Percentiles rank a stretch among this genome's conserved stretches.
Conservation (phyloP, 257 asterid genomes). For the Solanum medicagineum region DNA sequence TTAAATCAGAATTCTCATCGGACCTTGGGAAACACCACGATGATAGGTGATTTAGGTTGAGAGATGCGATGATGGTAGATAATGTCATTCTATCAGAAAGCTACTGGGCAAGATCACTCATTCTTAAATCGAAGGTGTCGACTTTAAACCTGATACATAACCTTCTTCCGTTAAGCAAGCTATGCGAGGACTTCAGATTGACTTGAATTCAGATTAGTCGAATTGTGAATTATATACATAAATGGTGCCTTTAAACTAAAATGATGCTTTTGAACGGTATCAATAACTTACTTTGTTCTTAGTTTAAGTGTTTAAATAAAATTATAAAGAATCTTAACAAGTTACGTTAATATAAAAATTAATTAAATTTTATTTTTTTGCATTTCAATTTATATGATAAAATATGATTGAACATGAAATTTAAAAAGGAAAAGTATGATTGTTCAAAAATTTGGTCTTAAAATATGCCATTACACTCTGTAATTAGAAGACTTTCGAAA, state of each 20-base stretch:
- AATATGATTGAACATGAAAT: no score
- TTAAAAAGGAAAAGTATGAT: no score
- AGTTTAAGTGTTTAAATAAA: no score
- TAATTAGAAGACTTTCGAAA: no score
- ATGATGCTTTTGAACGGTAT: background rate
- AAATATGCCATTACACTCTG: no score
- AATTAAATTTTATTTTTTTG: no score
- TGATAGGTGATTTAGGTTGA: background rate
- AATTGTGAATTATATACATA: background rate
- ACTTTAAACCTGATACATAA: background rate
- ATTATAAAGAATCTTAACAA: no score
- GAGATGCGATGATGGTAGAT: background rate
- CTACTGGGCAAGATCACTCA: background rate
- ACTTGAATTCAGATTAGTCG: background rate
- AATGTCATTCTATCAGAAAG: background rate
- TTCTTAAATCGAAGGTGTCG: background rate
- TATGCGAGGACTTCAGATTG: background rate
- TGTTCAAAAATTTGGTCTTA: no score
- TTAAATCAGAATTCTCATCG: no score
- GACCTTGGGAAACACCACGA: background rate
- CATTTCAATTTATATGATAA: no score
- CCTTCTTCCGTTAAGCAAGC: background rate
- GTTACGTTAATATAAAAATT: no score
- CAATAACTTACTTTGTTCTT: background rate
- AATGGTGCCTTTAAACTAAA: background rate